Evolutionary conservation across 2,329 filamentous ascomycete genomes (phyloP), one percentile per base, ranked within the genome.

Genomic region (Colletotrichum sp.): DNA sequence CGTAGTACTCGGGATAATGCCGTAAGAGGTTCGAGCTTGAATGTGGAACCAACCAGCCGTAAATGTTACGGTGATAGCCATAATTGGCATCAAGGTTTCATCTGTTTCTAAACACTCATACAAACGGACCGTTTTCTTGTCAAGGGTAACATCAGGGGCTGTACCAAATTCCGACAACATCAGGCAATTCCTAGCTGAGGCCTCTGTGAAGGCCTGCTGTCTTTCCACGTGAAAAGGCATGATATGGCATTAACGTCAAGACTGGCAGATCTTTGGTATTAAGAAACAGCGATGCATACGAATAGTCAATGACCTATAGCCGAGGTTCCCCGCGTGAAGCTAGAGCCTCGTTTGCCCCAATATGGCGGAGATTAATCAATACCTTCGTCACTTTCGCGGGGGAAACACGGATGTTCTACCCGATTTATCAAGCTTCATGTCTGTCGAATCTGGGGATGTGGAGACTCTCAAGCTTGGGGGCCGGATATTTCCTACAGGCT

Each of bases 71-170:
- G 27, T 33, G 31, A 33, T 13, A 59, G 27, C 57, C 18, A 33
- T 59, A 59, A 34, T 13, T 33, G 57, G 29, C 27, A 59, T 59
- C 16, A 33, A 59, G 31, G 57, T 59, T 59, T 59, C 57, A 34
- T 34, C 31, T 29, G 18, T 34, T 31, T 59, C 57, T 9, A 24
- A 34, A 34, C 18, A 59, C 3, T 33, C 27, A 13, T n/a, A 24
- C 12, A 18, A 34, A 59, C 57, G 18, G 18, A 27, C 27, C 16
- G 16, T 59, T 59, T 21, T 33, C 57, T 34, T 33, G 24, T 18
- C 3, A 8, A 59, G 2, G 31, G 4, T 21, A 9, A 3, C n/a
- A 29, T 59, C 18, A 57, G 8, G n/a, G 8, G n/a, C n/a, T 51
- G 43, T 13, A 51, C 43, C 43, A 24, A 51, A 13, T 21, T 51